Evolutionary conservation across 495 filamentous ascomycete species (phyloP), one percentile per base, ranked within the genome.

Genomic region (Tuber aestivum): DNA sequence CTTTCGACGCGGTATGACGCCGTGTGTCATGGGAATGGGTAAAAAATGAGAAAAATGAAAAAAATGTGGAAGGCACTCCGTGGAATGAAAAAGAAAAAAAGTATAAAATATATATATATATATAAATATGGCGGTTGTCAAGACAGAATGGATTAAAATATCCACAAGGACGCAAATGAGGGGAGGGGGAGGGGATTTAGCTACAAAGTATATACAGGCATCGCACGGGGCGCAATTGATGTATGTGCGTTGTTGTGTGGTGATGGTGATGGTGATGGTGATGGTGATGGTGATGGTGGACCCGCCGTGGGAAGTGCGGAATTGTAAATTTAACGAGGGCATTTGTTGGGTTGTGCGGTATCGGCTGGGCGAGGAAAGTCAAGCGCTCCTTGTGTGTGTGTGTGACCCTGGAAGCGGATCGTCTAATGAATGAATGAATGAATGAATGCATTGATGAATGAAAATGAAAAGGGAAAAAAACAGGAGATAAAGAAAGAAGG

Each of bases 221-320:
- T 75, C 78, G 78, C 78, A 79, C 78, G 72, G 78, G 78, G 78
- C 78, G 72, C 77, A 79, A 79, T 79, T 79, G n/a, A 70, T 79
- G 70, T 79, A 71, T 79, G 78, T 72, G 78, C 72, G 65, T 72
- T 72, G 65, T 78, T 70, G 76, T 78, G 70, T 74, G 72, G 50
- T 56, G 50, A 48, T 18, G 23, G n/a, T 27, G 50, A 5, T 18
- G 56, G 50, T n/a, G n/a, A n/a, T 74, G 72, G 50, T 56, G 50
- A 48, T 18, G 23, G n/a, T 27, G 50, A 5, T 61, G n/a, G 56
- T 65, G 27, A 14, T 65, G 56, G 56, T 65, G 56, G 56, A 35
- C 14, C 2, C 0, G 42, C 42, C 27, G 0, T 32, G 50, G 50
- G n/a, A 32, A 61, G 27, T 65, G 56, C 16, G 56, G 56, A 35